Base-by-base conservation (phyloP, 805 yeast species). In the Kuraishia hungarica region DNA sequence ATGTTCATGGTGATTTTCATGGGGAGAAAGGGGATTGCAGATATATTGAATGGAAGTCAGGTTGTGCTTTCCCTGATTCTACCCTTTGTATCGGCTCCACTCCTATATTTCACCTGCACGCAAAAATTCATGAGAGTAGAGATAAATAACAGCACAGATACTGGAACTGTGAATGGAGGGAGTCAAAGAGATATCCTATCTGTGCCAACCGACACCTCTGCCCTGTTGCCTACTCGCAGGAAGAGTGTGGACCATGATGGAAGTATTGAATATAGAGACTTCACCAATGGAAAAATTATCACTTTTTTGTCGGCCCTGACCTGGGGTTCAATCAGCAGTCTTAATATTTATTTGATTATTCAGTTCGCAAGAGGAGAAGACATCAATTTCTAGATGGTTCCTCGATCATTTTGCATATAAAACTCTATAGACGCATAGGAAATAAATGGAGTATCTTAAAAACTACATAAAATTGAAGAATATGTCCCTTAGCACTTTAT, bases 51-150 rank as follows among this genome's bases (percentile, higher is more conserved):
- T 63, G 82, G 88, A n/a, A 83, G 94, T 0, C 97, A 91, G 70
- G 94, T 91, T 20, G 83, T 89, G 1, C 74, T 91, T 52, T 89
- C 97, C 1, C 78, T 92, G 53, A 76, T 92, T 51, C 75, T 91
- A 56, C 97, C 97, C 10, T 86, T 91, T 60, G 76, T 89, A 50
- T 82, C 92, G 8, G 93, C 96, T 1, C 97, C 97, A 5, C 73
- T 91, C 64, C 81, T 91, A 51, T 91, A 83, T 64, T 87, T 91
- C 68, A 92, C 97, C 1, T 81, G 89, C 53, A 78, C 75, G 53
- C 84, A 81, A 62, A 67, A 78, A 15, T 79, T 86, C 51, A 91
- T 92, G 97, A 74, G 70, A 51, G 81, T 84, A 5, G 76, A 78
- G 55, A 64, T 76, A 1, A 62, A 66, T 35, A 57, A 54, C 19